Evolutionary conservation across 2,329 filamentous ascomycete genomes (phyloP).

Genomic region (Leptosphaerulina australis): DNA sequence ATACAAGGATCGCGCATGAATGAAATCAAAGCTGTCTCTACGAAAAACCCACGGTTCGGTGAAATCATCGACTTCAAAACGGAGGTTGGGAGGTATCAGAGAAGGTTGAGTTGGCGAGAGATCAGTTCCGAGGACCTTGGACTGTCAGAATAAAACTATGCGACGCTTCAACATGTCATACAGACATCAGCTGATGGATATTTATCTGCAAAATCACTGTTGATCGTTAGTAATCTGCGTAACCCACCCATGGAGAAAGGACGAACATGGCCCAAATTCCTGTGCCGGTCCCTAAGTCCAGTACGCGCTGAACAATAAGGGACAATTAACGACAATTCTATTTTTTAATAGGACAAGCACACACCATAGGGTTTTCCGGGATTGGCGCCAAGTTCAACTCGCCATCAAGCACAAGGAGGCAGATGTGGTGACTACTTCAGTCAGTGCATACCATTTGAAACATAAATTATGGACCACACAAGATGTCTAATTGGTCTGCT

Average conservation of each 20-base stretch:
- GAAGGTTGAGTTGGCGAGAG: conserved; percentile 50
- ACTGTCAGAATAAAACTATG: conserved; percentile 21
- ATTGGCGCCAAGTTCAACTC: conserved; percentile 35
- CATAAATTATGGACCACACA: conserved; percentile 20
- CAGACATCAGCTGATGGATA: conserved; percentile 43
- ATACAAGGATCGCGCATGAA: conserved; percentile 28
- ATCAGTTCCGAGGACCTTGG: conserved; percentile 44
- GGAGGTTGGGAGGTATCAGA: conserved; percentile 41
- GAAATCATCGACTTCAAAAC: conserved; percentile 44
- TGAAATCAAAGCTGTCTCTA: conserved; percentile 31
- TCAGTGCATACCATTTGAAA: not conserved
- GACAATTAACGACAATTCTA: not conserved
- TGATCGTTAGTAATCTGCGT: conserved; percentile 1
- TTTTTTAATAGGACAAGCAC: not conserved
- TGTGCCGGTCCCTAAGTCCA: conserved; percentile 53
- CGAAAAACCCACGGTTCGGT: conserved; percentile 40
- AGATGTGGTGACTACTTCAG: conserved; percentile 33
- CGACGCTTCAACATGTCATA: not conserved
- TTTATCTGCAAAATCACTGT: conserved; percentile 48
- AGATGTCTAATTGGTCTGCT: conserved; percentile 50
- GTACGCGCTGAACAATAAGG: conserved; percentile 33
- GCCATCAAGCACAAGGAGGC: conserved; percentile 31
- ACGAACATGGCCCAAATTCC: conserved; percentile 51
- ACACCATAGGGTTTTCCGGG: conserved; percentile 26
- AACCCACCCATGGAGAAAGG: not conserved